A percentile compares a stretch with the other conserved stretches of the same genome.
Evolutionary conservation across 345 rosid genomes (phyloP).

Genomic region (Psidium friedrichsthalianum): DNA sequence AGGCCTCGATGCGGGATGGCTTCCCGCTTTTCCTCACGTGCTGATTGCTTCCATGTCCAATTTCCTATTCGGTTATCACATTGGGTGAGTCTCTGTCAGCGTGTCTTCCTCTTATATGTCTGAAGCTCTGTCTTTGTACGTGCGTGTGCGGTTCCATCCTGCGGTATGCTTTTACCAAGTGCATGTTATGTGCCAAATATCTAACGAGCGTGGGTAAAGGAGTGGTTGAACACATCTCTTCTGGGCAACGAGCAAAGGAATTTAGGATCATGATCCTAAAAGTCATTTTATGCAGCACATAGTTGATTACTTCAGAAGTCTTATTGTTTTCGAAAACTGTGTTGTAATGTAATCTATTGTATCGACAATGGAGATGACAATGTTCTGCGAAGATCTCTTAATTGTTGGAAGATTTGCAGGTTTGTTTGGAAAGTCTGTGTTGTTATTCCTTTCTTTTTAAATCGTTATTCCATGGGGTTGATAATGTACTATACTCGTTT

Average conservation of each 20-base stretch:
- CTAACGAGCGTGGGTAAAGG: neutral
- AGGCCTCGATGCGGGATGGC: constrained; percentile 46
- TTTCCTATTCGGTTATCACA: constrained; percentile 79
- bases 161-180: neutral
- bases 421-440: neutral
- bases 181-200: neutral
- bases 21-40: constrained; percentile 64
- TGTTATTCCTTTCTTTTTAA: neutral
- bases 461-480: neutral
- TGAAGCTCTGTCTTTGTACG: neutral
- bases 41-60: constrained; percentile 61
- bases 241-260: neutral
- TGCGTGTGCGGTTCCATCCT: neutral
- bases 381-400: neutral
- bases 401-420: neutral
- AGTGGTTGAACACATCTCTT: neutral
- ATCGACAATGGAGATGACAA: neutral
- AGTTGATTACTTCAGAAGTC: neutral
- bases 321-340: neutral
- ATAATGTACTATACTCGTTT: neutral
- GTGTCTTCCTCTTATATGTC: neutral
- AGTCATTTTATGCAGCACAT: neutral
- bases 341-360: neutral
- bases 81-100: constrained; percentile 25
- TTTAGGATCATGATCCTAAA: neutral